Evolutionary conservation across 2,329 filamentous ascomycete species (phyloP).

Genomic region (Bisporella sp.): DNA sequence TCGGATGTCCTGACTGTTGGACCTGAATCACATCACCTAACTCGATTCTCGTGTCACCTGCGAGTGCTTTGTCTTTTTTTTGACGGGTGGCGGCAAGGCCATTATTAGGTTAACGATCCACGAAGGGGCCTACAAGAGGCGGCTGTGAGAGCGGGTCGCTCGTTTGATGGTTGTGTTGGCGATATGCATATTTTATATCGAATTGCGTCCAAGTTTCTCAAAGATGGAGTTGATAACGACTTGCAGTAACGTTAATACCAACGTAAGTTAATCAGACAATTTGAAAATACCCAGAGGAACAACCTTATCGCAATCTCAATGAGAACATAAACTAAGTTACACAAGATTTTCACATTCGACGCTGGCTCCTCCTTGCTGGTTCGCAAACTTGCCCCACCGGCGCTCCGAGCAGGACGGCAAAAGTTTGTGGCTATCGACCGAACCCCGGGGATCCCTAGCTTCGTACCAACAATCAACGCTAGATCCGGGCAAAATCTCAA

Average conservation of each 20-base stretch:
- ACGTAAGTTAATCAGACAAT: not conserved
- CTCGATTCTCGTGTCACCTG: too few species aligned
- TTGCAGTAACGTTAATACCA: not conserved
- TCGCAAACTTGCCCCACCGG: conserved; percentile 9
- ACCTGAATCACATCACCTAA: too few species aligned
- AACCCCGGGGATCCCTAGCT: conserved; percentile 10
- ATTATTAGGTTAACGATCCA: too few species aligned
- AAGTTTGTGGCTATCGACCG: conserved; percentile 9
- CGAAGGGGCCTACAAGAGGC: too few species aligned
- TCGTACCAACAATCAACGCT: conserved; percentile 9
- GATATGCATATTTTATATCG: too few species aligned
- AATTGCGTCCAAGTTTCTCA: not conserved
- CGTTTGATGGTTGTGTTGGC: too few species aligned
- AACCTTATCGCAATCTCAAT: conserved; percentile 4
- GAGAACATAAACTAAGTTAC: conserved; percentile 6
- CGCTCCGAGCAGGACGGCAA: conserved; percentile 5
- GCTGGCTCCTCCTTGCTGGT: conserved; percentile 11
- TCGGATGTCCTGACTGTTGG: too few species aligned
- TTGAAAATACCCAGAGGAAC: too few species aligned
- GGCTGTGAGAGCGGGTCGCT: too few species aligned
- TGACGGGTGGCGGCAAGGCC: too few species aligned
- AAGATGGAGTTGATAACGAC: not conserved
- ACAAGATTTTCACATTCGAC: conserved; percentile 6
- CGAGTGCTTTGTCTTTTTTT: too few species aligned
- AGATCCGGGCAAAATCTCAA: conserved; percentile 9